Conservation (phyloP, 768 basidiomycete species). For the Pleurotus citrinopileatus region DNA sequence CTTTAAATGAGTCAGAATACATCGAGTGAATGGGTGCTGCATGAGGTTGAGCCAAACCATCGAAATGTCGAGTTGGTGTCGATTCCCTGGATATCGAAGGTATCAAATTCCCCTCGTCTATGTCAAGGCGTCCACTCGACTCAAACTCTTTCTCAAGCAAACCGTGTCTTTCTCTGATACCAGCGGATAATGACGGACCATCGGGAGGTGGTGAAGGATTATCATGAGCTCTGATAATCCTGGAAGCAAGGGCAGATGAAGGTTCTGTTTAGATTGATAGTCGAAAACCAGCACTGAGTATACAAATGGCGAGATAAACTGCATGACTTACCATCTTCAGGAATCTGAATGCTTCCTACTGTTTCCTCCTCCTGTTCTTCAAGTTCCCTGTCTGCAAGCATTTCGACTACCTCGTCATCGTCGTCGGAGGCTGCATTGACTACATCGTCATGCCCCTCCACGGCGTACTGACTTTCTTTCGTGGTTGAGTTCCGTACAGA, state of each 20-base stretch:
- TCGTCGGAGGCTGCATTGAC: slow-evolving; percentile 22
- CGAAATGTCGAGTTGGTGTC: neutral
- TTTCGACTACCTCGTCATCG: slow-evolving; percentile 24
- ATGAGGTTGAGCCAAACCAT: neutral
- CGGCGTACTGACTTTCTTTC: slow-evolving; percentile 14
- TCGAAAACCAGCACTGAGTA: slow-evolving; percentile 10
- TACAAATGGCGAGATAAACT: neutral
- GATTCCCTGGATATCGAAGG: neutral
- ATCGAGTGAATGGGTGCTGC: neutral
- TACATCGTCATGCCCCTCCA: slow-evolving; percentile 24
- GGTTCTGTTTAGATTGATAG: slow-evolving; percentile 44
- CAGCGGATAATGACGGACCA: neutral
- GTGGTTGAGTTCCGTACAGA: slow-evolving; percentile 20
- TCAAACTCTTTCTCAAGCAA: neutral
- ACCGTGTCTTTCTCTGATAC: neutral
- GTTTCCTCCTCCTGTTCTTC: slow-evolving; percentile 23
- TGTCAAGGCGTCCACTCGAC: neutral
- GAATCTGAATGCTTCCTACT: slow-evolving; percentile 33
- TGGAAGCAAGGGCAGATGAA: slow-evolving; percentile 62
- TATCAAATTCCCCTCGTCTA: neutral
- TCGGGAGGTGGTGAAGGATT: slow-evolving; percentile 72
- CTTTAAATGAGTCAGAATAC: neutral
- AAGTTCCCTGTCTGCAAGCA: slow-evolving; percentile 20
- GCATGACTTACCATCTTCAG: slow-evolving; percentile 43
- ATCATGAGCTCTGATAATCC: slow-evolving; percentile 64